Conservation (phyloP, 2,329 filamentous ascomycete species). For the Sclerotinia borealis region DNA sequence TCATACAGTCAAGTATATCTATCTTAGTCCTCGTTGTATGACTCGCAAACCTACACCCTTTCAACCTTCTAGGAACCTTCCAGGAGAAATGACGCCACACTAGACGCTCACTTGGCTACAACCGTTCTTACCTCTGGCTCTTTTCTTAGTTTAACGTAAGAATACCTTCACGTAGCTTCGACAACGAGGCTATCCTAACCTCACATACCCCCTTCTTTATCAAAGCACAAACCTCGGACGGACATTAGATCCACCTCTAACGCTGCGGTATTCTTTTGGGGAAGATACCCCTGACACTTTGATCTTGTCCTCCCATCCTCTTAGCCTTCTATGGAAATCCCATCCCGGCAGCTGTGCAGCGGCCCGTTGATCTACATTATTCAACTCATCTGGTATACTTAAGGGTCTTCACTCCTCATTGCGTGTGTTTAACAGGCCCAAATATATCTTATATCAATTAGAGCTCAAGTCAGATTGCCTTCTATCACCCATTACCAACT, state of each 20-base stretch:
- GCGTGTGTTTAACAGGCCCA: background rate
- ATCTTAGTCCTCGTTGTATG: background rate
- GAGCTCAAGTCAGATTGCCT: background rate
- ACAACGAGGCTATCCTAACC: conserved; percentile 10
- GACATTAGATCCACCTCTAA: conserved; percentile 9
- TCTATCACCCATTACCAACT: background rate
- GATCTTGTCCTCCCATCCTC: conserved; percentile 13
- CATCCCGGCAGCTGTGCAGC: conserved; percentile 11
- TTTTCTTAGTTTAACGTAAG: background rate
- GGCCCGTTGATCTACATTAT: conserved; percentile 13
- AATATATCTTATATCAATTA: background rate
- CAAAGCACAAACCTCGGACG: conserved; percentile 12
- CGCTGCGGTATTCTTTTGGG: conserved; percentile 6
- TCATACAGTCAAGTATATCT: background rate
- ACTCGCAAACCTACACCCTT: background rate
- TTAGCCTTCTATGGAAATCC: background rate
- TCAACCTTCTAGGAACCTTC: conserved; percentile 1
- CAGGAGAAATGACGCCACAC: conserved; percentile 3
- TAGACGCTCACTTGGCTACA: background rate
- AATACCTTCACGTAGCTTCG: conserved; percentile 7
- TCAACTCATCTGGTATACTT: conserved; percentile 4
- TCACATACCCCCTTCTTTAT: conserved; percentile 5
- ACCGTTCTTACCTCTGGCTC: conserved; percentile 1
- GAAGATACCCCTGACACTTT: conserved; percentile 7
- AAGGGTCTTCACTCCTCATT: conserved; percentile 1